Base-by-base conservation (phyloP, 345 rosid species). In the Durio zibethinus region DNA sequence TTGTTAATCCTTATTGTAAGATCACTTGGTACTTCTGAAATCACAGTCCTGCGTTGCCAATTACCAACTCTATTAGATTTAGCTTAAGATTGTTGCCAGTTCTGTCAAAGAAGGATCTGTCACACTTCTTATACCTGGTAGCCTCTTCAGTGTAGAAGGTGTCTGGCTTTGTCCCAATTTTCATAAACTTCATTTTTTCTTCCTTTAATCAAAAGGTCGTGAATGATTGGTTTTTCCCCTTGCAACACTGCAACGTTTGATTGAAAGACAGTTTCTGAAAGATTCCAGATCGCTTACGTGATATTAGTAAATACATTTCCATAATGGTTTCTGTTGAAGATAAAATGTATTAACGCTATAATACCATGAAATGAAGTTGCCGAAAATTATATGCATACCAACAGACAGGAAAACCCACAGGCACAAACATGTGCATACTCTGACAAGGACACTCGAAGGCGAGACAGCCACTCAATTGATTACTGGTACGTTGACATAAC, bases 151-250 rank as follows among this genome's bases (percentile, higher is more conserved):
- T 87, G 67, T 86, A 91, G 84, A 94, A 94, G 57, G 98, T 92
- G 82, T 97, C 98, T 5, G 93, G 96, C 84, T 89, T 88, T 53
- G 89, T 90, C 62, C 98, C 98, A 10, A 96, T 82, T 87, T 92
- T 96, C 99, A 97, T 97, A 78, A 87, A 97, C 91, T 97, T 97
- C 98, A 97, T 97, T 80, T 81, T 91, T 40, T 66, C 82, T 82
- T 78, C 78, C 76, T 78, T 71, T 43, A 67, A 54, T 76, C 67
- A 60, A 59, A 76, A 67, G 33, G 33, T 14, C 36, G 18, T 12
- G 9, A 20, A 54, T 47, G 33, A 76, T 47, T 61, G 56, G 45
- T 2, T 75, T 73, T 53, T 74, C 50, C 10, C 73, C 79, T 76
- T 50, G 60, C 29, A 31, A 69, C 65, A 43, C 56, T 76, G 53